Evolutionary conservation across 352 stramenopile genomes (phyloP).

Genomic region (Aphanomyces astaci): DNA sequence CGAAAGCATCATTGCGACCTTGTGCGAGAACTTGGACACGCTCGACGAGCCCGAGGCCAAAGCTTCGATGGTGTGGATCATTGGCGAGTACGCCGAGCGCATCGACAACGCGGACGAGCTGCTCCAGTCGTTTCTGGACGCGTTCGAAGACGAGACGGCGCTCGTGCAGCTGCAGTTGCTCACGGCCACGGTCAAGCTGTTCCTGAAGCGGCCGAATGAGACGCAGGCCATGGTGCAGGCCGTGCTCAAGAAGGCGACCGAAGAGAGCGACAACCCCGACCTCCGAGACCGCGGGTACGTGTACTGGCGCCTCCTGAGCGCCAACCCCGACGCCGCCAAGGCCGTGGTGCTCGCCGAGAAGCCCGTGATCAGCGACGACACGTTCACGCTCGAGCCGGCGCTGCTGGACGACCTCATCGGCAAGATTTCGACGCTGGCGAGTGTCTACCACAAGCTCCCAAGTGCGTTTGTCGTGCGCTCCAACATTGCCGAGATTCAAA

Average conservation of each 20-base stretch:
- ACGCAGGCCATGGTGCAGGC: constrained; percentile 96
- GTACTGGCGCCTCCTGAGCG: constrained; percentile 98
- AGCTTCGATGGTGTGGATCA: constrained; percentile 99
- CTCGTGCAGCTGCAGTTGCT: constrained; percentile 97
- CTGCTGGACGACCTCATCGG: constrained; percentile 95
- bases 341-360: constrained; percentile 97
- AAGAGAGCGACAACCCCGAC: constrained; percentile 98
- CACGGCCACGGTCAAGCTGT: constrained; percentile 98
- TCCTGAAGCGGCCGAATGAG: constrained; percentile 93
- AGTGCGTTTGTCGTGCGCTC: constrained; percentile 79
- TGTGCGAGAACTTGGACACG: constrained; percentile 99
- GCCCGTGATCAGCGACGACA: constrained; percentile 99
- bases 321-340: constrained; percentile 96
- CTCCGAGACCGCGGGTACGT: constrained; percentile 97
- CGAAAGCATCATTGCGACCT: constrained; percentile 97
- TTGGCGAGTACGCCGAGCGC: constrained; percentile 98
- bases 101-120: constrained; percentile 99
- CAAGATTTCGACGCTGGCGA: constrained; percentile 96
- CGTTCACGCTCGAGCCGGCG: constrained; percentile 89
- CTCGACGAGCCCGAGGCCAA: constrained; percentile 98
- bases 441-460: constrained; percentile 97
- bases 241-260: constrained; percentile 95
- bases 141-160: constrained; percentile 96
- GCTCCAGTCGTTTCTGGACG: constrained; percentile 97
- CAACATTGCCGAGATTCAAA: constrained; percentile 63